phyloP scores from a whole-genome alignment of 139 green algal genomes.

The Chlorella vulgaris region DNA sequence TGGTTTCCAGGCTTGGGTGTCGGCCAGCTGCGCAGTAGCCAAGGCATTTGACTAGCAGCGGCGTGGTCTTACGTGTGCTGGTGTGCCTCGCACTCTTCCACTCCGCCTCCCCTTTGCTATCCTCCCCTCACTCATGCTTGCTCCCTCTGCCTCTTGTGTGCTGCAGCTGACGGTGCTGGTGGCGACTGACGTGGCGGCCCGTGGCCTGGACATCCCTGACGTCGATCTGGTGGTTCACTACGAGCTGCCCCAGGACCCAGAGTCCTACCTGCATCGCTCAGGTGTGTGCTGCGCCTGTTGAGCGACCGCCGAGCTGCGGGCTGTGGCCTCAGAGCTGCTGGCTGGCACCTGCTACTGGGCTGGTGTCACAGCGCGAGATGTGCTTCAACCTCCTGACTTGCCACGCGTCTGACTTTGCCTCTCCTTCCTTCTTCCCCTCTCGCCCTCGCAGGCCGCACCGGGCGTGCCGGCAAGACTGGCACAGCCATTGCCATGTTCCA shows the following conservation, averaged over 20 bases:
- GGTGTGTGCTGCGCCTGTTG: neutral
- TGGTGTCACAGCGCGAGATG: too few relatives aligned
- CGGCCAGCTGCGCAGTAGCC: neutral
- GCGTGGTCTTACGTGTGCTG: too few relatives aligned
- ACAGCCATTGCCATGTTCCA: conserved; percentile 91
- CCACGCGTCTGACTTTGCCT: too few relatives aligned
- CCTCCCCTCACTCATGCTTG: neutral
- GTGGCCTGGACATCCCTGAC: conserved; percentile 93
- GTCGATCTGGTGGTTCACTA: conserved; percentile 75
- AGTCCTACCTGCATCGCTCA: conserved; percentile 62
- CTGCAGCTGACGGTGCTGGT: conserved; percentile 78
- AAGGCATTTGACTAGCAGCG: too few relatives aligned
- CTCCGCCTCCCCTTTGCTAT: too few relatives aligned
- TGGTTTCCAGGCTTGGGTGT: too few relatives aligned
- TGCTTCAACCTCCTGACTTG: too few relatives aligned
- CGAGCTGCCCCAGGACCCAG: conserved; percentile 56
- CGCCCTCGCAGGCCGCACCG: conserved; percentile 70
- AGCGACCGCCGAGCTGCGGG: neutral
- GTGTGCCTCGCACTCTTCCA: neutral
- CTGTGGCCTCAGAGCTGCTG: too few relatives aligned
- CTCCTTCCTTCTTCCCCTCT: too few relatives aligned
- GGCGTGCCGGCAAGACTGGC: conserved; percentile 69
- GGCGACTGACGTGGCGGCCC: conserved; percentile 95
- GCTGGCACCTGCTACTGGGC: too few relatives aligned
- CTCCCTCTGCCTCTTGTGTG: too few relatives aligned